Percentiles rank a stretch among this genome's conserved stretches.
These are phyloP conservation scores for Oryza punctata DNA, from an alignment of 176 grass and related monocot species.

Conservation along the genomic window DNA sequence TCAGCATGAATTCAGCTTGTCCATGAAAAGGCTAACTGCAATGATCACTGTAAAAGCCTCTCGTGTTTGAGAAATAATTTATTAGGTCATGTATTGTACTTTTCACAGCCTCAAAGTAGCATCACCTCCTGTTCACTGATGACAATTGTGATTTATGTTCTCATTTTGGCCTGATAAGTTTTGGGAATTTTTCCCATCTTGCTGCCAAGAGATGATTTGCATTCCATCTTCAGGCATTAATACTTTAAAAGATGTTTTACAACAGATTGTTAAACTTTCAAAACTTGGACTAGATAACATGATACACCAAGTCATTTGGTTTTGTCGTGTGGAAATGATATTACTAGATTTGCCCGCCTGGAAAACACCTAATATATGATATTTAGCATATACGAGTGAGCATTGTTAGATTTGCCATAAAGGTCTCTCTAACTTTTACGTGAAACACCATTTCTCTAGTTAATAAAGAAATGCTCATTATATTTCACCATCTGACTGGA, in stretches of 20 bases:
- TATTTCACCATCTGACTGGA: not conserved
- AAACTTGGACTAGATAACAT: no score
- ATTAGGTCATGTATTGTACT: not conserved
- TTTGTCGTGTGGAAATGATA: not conserved
- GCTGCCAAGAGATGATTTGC: not conserved
- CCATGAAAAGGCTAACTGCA: not conserved
- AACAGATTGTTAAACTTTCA: no score
- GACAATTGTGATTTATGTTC: not conserved
- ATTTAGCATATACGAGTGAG: no score
- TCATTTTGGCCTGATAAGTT: not conserved
- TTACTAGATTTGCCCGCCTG: not conserved
- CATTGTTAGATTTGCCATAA: not conserved
- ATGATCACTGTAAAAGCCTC: not conserved
- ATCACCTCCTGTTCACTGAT: not conserved
- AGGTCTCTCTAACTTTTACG: conserved; percentile 10
- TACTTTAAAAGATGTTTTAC: no score
- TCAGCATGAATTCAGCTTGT: not conserved
- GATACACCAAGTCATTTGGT: no score
- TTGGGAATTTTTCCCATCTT: not conserved
- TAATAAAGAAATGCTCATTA: not conserved
- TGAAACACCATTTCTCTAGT: not conserved
- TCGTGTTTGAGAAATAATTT: not conserved
- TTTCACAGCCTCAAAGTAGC: not conserved
- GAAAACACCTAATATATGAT: no score
- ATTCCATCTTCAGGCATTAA: not conserved